Base-by-base conservation (phyloP, 2,329 filamentous ascomycete species). In the Bimuria novae-zelandiae region DNA sequence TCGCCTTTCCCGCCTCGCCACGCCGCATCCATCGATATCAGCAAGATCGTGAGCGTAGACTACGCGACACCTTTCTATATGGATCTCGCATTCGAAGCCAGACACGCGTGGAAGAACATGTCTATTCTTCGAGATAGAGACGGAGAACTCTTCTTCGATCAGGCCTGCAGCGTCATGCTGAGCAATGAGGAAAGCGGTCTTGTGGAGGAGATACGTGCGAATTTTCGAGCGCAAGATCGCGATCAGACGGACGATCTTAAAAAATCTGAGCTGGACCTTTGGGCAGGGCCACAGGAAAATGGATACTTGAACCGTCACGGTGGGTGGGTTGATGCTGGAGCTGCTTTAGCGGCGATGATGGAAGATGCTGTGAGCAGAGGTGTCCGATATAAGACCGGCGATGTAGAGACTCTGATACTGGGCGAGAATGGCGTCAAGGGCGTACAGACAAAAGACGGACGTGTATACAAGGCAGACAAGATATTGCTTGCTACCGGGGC, bases 31-130 rank as follows among this genome's bases (percentile, higher is more conserved):
- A 82, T 83, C 52, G 82, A 86, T 52, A 68, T 86, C 27, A 86
- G 86, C 65, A 86, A 86, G 63, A 85, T 86, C 51, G 75, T 86
- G 10, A 77, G 83, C 2, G 81, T 80, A 6, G 82, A 85, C 54
- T 85, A 86, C 56, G 80, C 81, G 48, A 80, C 84, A 40, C 72
- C 75, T 0, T 81, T 83, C 49, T 85, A 86, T 55, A 80, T 81
- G 3, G 75, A 82, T 2, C 67, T 85, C 1, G 72, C 73, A 4
- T 71, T 71, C 42, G 71, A 76, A 57, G 74, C 74, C 0, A 69
- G 76, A 8, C 59, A 73, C 32, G 71, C 71, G 11, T 77, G 73
- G 74, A 54, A 60, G n/a, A 59, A 49, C n/a, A 64, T 57, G 59
- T 57, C 65, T 1, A 60, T 66, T 37, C 53, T 72, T 8, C 57